Evolutionary conservation across 1,284 basidiomycete species (phyloP).

Genomic region (Cryptococcus sp.): DNA sequence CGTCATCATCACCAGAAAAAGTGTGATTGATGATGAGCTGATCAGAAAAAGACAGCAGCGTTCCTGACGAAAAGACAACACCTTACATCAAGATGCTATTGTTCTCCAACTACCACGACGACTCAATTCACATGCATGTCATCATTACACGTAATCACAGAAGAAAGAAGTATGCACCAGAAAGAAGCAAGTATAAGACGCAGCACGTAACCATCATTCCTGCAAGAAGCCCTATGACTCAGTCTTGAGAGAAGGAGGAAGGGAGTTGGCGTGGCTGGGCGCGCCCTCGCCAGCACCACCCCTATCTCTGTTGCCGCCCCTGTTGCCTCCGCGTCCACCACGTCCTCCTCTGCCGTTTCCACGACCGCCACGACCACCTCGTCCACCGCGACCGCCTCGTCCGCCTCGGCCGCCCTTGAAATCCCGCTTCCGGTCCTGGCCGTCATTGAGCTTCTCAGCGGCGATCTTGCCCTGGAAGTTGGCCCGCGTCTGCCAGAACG

Average conservation of each 20-base stretch:
- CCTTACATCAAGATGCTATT: too few relatives aligned
- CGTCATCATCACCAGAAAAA: too few relatives aligned
- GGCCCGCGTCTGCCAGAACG: constrained; percentile 73
- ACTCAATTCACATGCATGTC: constrained; percentile 6
- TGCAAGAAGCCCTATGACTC: constrained; percentile 5
- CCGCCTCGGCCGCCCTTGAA: constrained; percentile 33
- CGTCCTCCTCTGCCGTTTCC: constrained; percentile 42
- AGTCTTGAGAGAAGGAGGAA: constrained; percentile 36
- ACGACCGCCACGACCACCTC: constrained; percentile 37
- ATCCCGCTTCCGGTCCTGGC: constrained; percentile 61
- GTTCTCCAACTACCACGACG: too few relatives aligned
- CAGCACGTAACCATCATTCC: not conserved
- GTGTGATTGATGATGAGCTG: too few relatives aligned
- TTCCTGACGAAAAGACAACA: too few relatives aligned
- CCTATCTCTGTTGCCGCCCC: constrained; percentile 19
- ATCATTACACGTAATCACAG: constrained; percentile 3
- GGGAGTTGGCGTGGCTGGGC: constrained; percentile 18
- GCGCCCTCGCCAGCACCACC: constrained; percentile 2
- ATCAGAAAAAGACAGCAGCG: too few relatives aligned
- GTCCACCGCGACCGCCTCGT: constrained; percentile 44
- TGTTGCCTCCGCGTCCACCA: constrained; percentile 32
- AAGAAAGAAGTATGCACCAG: not conserved
- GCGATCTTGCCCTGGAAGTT: constrained; percentile 58
- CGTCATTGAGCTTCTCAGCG: constrained; percentile 62
- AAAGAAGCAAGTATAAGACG: not conserved